A percentile compares a stretch with the other conserved stretches of the same genome.
Evolutionary conservation across 2,329 filamentous ascomycete genomes (phyloP).

Genomic region (Bisporella sp.): DNA sequence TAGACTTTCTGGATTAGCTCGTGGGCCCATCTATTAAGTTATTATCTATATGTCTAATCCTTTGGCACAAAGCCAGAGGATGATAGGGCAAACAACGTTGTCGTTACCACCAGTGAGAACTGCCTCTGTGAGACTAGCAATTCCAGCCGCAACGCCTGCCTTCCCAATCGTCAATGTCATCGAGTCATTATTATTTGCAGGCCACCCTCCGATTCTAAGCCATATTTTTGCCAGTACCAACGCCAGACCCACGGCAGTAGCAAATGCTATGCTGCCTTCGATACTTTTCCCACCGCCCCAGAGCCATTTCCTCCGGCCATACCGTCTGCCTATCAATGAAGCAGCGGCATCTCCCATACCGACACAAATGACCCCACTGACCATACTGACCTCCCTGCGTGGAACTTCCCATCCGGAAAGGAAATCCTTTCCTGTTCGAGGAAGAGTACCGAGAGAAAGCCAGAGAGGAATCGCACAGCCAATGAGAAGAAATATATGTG

Average conservation of each 20-base stretch:
- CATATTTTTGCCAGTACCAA: conserved; percentile 64
- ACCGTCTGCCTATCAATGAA: conserved; percentile 80
- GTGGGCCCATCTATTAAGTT: not conserved
- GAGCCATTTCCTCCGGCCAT: conserved; percentile 83
- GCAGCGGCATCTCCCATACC: conserved; percentile 93
- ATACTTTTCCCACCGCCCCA: conserved; percentile 97
- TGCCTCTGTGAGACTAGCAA: conserved; percentile 88
- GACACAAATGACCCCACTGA: conserved; percentile 87
- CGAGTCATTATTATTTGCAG: conserved; percentile 67
- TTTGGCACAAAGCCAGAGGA: conserved; percentile 87
- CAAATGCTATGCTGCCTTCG: conserved; percentile 81
- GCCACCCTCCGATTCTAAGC: conserved; percentile 72
- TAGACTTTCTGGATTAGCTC: too few relatives aligned
- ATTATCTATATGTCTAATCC: conserved; percentile 38
- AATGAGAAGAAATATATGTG: conserved; percentile 90
- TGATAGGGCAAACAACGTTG: conserved; percentile 92
- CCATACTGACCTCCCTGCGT: conserved; percentile 76
- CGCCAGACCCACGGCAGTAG: conserved; percentile 68
- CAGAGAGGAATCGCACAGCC: conserved; percentile 93
- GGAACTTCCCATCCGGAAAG: conserved; percentile 70
- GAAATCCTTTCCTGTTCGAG: conserved; percentile 46
- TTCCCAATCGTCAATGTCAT: conserved; percentile 65
- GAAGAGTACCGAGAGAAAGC: conserved; percentile 70
- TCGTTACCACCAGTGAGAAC: conserved; percentile 96
- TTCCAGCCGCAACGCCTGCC: conserved; percentile 62